These are phyloP conservation scores for Phytophthora litchii DNA, from an alignment of 352 stramenopile species.

Conservation along the genomic window DNA sequence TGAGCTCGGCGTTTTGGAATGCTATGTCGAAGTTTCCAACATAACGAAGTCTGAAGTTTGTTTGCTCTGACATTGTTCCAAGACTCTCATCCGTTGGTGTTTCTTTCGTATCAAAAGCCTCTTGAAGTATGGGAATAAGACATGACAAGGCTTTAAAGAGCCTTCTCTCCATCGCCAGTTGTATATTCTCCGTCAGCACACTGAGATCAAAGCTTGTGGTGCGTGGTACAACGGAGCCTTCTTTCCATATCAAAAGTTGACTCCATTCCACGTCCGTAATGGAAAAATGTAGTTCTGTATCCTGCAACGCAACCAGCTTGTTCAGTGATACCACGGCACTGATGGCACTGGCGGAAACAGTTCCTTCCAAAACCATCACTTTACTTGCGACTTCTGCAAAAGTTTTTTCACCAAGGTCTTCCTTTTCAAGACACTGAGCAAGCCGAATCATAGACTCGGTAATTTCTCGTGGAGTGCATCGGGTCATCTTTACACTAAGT, in stretches of 20 bases:
- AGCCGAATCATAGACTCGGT: constrained; percentile 43
- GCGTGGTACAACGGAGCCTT: constrained; percentile 4
- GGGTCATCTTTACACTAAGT: constrained; percentile 49
- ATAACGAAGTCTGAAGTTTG: constrained; percentile 51
- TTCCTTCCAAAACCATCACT: constrained; percentile 45
- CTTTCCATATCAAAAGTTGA: constrained; percentile 13
- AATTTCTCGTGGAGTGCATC: constrained; percentile 46
- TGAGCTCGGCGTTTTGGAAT: constrained; percentile 41
- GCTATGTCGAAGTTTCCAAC: constrained; percentile 56
- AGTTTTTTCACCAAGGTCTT: constrained; percentile 11
- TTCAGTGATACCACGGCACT: constrained; percentile 10
- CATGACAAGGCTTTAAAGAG: constrained; percentile 12
- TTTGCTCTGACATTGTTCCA: neutral
- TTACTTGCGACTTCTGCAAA: constrained; percentile 36
- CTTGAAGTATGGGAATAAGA: constrained; percentile 36
- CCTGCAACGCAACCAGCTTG: constrained; percentile 20
- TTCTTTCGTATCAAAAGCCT: constrained; percentile 49
- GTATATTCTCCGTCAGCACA: constrained; percentile 21
- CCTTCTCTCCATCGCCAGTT: constrained; percentile 21
- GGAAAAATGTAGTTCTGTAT: constrained; percentile 46
- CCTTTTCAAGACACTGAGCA: constrained; percentile 24
- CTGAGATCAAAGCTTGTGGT: constrained; percentile 33
- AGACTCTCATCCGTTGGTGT: neutral
- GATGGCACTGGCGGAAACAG: constrained; percentile 23
- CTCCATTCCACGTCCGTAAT: constrained; percentile 55